Evolutionary conservation across 169 alveolate species (phyloP), one percentile per base, ranked within the genome.

Genomic region (Sarcocystis neurona): DNA sequence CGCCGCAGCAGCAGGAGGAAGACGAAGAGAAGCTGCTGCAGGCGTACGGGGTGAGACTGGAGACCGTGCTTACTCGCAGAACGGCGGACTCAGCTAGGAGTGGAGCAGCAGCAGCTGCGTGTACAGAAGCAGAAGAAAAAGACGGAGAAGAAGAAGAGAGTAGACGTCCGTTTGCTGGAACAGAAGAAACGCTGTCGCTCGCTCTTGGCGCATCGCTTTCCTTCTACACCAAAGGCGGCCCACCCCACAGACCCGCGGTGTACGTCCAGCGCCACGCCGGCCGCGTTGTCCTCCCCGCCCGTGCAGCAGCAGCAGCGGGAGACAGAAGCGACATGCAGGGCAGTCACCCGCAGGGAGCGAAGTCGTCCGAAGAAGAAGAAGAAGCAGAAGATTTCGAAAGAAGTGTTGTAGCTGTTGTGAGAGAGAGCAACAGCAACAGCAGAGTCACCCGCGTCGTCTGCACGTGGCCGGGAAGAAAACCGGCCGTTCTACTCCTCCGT

Each of bases 211-310:
- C 82, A 1, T 72, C 82, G 18, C 82, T 72, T 39, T 39, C 82
- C 82, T 72, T 72, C 82, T 72, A 39, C 82, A 72, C 82, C 58
- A 72, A 43, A 30, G 82, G 82, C 41, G 82, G 82, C 10, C 82
- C 82, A 39, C 82, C 82, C 2, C 39, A 2, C 30, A 6, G 82
- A 6, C 82, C 82, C 46, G 50, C 82, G 82, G 56, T 39, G 56
- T 72, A 72, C 53, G 46, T 37, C 39, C 82, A 72, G 82, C 58
- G 1, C 41, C n/a, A 12, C 39, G 27, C 37, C 27, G 82, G 58
- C 23, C 56, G 41, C 10, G 32, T 72, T 32, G 82, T 39, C 37
- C 10, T 10, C 47, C 39, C 2, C 58, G 56, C 23, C 18, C n/a
- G 30, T 0, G 48, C 1, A 12, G 56, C 12, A 48, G 8, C 58